Percentiles rank a stretch among this genome's conserved stretches.
phyloP scores from a whole-genome alignment of 2,329 filamentous ascomycete species.

The Alternaria hordeiaustralica region DNA sequence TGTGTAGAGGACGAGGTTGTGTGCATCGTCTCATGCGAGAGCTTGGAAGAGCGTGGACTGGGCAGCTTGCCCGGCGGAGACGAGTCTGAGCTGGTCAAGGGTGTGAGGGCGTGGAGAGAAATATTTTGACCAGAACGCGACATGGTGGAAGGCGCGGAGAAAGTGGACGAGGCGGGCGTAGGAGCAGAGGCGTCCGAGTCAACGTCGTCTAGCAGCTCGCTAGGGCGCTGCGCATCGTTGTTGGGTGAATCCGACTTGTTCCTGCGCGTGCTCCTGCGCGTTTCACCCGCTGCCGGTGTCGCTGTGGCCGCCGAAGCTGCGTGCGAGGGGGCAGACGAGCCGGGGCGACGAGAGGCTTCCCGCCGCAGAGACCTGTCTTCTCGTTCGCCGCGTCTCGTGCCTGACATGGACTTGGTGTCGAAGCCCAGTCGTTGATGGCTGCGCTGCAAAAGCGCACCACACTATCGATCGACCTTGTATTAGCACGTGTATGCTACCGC shows the following conservation, averaged over 20 bases:
- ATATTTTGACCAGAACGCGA: slow-evolving; percentile 62
- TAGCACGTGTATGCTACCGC: slow-evolving; percentile 32
- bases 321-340: slow-evolving; percentile 26
- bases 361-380: slow-evolving; percentile 28
- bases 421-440: slow-evolving; percentile 81
- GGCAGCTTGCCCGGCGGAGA: slow-evolving; percentile 65
- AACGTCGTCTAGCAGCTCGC: slow-evolving; percentile 73
- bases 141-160: slow-evolving; percentile 64
- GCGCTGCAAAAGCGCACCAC: slow-evolving; percentile 78
- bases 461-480: slow-evolving; percentile 58
- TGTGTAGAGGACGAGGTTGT: slow-evolving; percentile 39
- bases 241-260: slow-evolving; percentile 28
- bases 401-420: slow-evolving; percentile 68
- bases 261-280: slow-evolving; percentile 19
- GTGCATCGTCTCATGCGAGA: slow-evolving; percentile 46
- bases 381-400: slow-evolving; percentile 52
- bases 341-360: slow-evolving; percentile 33
- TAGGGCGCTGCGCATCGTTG: slow-evolving; percentile 47
- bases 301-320: slow-evolving; percentile 22
- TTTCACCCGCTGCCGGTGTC: slow-evolving; percentile 19
- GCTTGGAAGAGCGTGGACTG: slow-evolving; percentile 59
- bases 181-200: slow-evolving; percentile 71
- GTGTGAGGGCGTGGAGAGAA: slow-evolving; percentile 64
- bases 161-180: slow-evolving; percentile 70
- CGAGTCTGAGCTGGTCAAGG: slow-evolving; percentile 70